Conservation (phyloP, 305 asterid genomes). For the Fraxinus velutina region DNA sequence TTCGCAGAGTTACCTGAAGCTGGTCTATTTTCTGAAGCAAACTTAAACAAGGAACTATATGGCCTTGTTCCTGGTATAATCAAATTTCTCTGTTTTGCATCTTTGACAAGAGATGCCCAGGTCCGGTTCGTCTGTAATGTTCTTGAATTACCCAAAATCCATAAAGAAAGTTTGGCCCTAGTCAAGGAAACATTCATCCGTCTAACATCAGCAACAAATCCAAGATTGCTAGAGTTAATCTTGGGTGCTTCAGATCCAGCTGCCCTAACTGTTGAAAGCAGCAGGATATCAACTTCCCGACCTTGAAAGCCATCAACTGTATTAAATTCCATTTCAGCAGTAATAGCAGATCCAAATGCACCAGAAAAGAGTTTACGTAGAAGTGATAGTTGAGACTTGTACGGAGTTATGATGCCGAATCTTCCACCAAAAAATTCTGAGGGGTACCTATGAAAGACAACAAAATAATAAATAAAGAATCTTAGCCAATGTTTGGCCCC, state of each 20-base stretch:
- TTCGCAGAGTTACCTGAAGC: constrained; percentile 36
- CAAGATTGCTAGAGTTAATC: constrained; percentile 52
- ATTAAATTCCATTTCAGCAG: constrained; percentile 82
- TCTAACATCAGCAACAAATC: constrained; percentile 95
- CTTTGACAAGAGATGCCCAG: constrained; percentile 86
- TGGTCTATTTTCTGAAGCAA: constrained; percentile 28
- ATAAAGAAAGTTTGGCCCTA: constrained; percentile 79
- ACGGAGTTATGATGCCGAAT: constrained; percentile 92
- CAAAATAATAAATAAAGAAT: constrained; percentile 20
- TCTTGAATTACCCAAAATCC: constrained; percentile 86
- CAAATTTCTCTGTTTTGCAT: constrained; percentile 70
- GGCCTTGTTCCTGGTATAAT: constrained; percentile 66
- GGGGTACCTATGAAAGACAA: constrained; percentile 60
- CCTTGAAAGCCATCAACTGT: constrained; percentile 99
- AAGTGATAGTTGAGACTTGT: constrained; percentile 75
- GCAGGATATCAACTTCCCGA: constrained; percentile 86
- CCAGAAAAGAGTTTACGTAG: constrained; percentile 72
- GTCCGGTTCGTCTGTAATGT: constrained; percentile 69
- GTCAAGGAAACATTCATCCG: constrained; percentile 99
- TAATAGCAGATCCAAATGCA: constrained; percentile 80
- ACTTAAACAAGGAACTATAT: constrained; percentile 48
- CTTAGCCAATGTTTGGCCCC: neutral
- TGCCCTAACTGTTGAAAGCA: constrained; percentile 95
- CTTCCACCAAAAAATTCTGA: constrained; percentile 74
- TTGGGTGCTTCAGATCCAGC: constrained; percentile 48